Conservation (phyloP, 768 basidiomycete species). For the Suillus clintonianus region DNA sequence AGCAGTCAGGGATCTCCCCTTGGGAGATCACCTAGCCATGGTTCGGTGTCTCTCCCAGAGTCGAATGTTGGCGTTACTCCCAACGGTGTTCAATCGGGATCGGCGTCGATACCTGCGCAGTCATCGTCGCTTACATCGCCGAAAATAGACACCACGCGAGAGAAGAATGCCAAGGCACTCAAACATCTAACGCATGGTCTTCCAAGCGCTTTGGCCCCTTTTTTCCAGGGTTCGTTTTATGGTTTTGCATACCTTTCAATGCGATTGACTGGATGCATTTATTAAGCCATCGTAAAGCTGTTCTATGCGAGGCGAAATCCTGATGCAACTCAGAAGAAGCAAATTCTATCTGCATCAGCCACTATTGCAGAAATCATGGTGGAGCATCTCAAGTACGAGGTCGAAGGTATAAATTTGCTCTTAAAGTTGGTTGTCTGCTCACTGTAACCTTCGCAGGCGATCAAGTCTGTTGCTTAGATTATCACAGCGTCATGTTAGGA, state of each 20-base stretch:
- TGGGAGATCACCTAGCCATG: slow-evolving; percentile 48
- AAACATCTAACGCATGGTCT: slow-evolving; percentile 81
- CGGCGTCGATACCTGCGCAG: slow-evolving; percentile 21
- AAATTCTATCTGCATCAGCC: slow-evolving; percentile 68
- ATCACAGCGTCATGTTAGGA: slow-evolving; percentile 56
- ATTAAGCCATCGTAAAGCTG: slow-evolving; percentile 79
- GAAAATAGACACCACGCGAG: slow-evolving; percentile 47
- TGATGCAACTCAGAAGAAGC: slow-evolving; percentile 74
- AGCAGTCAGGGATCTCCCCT: slow-evolving; percentile 47
- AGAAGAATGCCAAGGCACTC: slow-evolving; percentile 73
- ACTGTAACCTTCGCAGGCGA: slow-evolving; percentile 32
- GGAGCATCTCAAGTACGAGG: slow-evolving; percentile 59
- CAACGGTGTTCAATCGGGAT: slow-evolving; percentile 28
- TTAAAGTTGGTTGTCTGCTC: neutral
- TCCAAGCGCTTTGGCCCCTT: slow-evolving; percentile 72
- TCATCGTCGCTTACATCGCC: slow-evolving; percentile 28
- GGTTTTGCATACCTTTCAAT: neutral
- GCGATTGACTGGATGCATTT: neutral
- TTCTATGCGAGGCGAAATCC: slow-evolving; percentile 80
- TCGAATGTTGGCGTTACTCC: slow-evolving; percentile 33
- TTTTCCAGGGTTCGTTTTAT: slow-evolving; percentile 74
- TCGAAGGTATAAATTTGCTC: slow-evolving; percentile 43
- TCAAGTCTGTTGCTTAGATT: slow-evolving; percentile 45
- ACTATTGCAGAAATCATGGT: slow-evolving; percentile 73
- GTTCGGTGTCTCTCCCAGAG: slow-evolving; percentile 43